Percentiles rank a stretch among this genome's conserved stretches.
phyloP scores from a whole-genome alignment of 192 early-diverging fungal species.

The Dissophora ornata region DNA sequence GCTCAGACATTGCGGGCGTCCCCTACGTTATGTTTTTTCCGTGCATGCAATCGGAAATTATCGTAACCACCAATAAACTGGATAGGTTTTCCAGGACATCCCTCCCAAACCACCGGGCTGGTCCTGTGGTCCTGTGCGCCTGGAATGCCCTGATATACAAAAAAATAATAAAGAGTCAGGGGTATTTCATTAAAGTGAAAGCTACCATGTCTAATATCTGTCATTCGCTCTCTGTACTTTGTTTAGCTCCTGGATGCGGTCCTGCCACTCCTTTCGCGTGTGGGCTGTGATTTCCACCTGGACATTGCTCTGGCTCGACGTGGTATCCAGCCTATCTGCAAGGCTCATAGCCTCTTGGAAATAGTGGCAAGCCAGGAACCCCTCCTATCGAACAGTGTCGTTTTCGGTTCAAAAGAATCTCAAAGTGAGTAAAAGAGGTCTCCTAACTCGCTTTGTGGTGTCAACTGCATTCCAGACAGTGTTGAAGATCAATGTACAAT shows the following conservation, averaged over 20 bases:
- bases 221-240: constrained; percentile 29
- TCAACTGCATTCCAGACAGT: too few species aligned
- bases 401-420: not conserved
- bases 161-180: not conserved
- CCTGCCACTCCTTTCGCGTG: constrained; percentile 41
- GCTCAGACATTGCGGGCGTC: constrained; percentile 28
- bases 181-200: too few species aligned
- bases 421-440: too few species aligned
- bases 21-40: constrained; percentile 27
- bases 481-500: constrained; percentile 12
- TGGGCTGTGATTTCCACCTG: constrained; percentile 47
- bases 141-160: constrained; percentile 21
- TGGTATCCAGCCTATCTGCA: constrained; percentile 39
- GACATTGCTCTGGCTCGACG: constrained; percentile 40
- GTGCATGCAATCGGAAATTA: constrained; percentile 30
- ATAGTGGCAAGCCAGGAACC: constrained; percentile 39
- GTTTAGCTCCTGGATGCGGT: constrained; percentile 20
- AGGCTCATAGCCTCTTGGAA: constrained; percentile 46
- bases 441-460: too few species aligned
- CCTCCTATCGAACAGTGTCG: constrained; percentile 15
- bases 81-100: constrained; percentile 32
- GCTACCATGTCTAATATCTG: too few species aligned
- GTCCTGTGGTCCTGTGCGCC: constrained; percentile 50
- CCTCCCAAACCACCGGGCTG: constrained; percentile 47
- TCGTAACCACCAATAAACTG: constrained; percentile 45